Evolutionary conservation across 2,329 filamentous ascomycete genomes (phyloP).

Genomic region (Camillea tinctor): DNA sequence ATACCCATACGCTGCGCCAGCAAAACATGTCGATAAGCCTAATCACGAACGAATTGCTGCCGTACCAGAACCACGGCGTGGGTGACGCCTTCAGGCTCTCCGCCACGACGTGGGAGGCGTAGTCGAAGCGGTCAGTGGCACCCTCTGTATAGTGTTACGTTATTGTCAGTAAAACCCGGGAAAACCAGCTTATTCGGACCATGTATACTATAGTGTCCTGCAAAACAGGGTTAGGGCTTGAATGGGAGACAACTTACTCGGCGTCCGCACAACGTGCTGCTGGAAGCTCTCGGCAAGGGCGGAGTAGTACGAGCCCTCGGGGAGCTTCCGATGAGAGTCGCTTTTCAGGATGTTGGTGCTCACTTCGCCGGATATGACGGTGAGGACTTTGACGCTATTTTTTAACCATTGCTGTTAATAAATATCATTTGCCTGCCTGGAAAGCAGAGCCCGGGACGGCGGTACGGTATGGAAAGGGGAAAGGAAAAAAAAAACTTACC

Average conservation of each 20-base stretch:
- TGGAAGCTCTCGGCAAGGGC: slow-evolving; percentile 20
- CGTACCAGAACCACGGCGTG: slow-evolving; percentile 26
- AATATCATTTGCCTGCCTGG: too few species aligned
- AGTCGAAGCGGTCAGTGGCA: slow-evolving; percentile 15
- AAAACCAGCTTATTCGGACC: too few species aligned
- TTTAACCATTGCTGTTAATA: too few species aligned
- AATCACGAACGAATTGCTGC: slow-evolving; percentile 5
- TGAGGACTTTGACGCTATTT: slow-evolving; percentile 22
- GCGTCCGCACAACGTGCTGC: slow-evolving; percentile 20
- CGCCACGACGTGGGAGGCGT: slow-evolving; percentile 20
- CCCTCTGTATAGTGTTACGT: not conserved
- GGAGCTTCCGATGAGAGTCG: slow-evolving; percentile 19
- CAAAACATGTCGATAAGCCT: slow-evolving; percentile 18
- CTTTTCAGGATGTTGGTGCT: slow-evolving; percentile 28
- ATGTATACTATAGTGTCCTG: too few species aligned
- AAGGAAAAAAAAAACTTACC: slow-evolving; percentile 6
- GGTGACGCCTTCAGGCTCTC: slow-evolving; percentile 15
- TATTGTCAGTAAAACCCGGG: too few species aligned
- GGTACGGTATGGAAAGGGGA: too few species aligned
- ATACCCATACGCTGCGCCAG: slow-evolving; percentile 21
- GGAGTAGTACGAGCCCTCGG: slow-evolving; percentile 22
- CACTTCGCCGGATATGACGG: slow-evolving; percentile 29
- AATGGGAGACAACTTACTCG: slow-evolving; percentile 19
- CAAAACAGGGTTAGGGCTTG: too few species aligned
- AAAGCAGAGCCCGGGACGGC: too few species aligned